Evolutionary conservation across 2,329 filamentous ascomycete species (phyloP), one percentile per base, ranked within the genome.

Genomic region (Botryotinia convoluta): DNA sequence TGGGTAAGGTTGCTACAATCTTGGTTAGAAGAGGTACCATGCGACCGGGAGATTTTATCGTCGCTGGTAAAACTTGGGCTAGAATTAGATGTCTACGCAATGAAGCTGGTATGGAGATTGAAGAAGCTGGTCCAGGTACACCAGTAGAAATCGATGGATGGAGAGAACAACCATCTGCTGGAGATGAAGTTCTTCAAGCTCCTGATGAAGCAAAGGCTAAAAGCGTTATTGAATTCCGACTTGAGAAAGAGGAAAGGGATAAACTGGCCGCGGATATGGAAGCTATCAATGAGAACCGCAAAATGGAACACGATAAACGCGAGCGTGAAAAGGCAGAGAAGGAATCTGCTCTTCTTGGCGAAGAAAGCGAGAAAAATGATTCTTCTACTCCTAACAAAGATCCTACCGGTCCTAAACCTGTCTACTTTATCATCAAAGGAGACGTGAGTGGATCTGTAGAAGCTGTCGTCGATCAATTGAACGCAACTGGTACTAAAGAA

Each of bases 141-240:
- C 94, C 97, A 0, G 93, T 97, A 4, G 94, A 98, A 82, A 89
- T 99, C 32, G 90, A 98, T 75, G 96, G 96, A n/a, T 99, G 96
- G 96, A 91, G 91, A 78, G 92, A 94, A 51, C 91, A 94, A 76
- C 95, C 96, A 0, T 87, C 88, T 37, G 95, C 96, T 1, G 97
- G 97, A 68, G 93, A 97, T 78, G 90, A 94, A 84, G 91, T 97
- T 14, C 86, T 99, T 0, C 93, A 98, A 83, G 93, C 95, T 1
- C 85, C 88, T 0, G 90, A 91, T 77, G 95, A 98, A 83, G 88
- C 90, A 74, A 91, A 88, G 75, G 96, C 94, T 51, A 93, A 93
- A 79, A 87, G 86, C 3, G 95, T 96, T 0, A 87, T 95, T 2
- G 88, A 91, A 2, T 93, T 95, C 79, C 91, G 96, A 16, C 82